phyloP scores from a whole-genome alignment of 768 basidiomycete genomes.

The Fomitopsis serialis region DNA sequence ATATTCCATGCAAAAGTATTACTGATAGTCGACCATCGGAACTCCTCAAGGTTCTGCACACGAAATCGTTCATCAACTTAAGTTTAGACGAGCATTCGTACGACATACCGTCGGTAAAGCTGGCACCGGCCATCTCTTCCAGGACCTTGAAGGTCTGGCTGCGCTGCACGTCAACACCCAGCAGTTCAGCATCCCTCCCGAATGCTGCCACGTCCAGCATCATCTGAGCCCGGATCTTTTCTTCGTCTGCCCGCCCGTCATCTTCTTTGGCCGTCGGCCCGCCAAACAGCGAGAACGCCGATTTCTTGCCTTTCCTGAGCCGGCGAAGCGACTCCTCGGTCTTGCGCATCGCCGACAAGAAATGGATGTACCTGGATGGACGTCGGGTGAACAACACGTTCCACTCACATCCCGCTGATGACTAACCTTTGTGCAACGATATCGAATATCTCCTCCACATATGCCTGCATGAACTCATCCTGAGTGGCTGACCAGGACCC shows the following conservation, averaged over 20 bases:
- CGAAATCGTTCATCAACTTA: not conserved
- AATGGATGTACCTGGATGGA: conserved; percentile 62
- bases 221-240: conserved; percentile 84
- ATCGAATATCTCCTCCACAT: conserved; percentile 64
- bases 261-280: conserved; percentile 47
- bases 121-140: conserved; percentile 52
- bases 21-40: not conserved
- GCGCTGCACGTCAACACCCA: conserved; percentile 59
- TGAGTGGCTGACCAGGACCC: conserved; percentile 58
- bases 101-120: conserved; percentile 27
- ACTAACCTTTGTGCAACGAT: conserved; percentile 59
- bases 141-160: conserved; percentile 51
- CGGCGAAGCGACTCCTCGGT: conserved; percentile 85
- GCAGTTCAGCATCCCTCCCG: conserved; percentile 63
- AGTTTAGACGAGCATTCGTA: too few species aligned
- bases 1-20: not conserved
- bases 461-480: conserved; percentile 43
- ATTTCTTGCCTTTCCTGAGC: conserved; percentile 83
- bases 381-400: not conserved
- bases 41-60: not conserved
- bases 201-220: conserved; percentile 82
- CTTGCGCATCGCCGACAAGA: conserved; percentile 82
- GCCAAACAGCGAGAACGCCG: conserved; percentile 77
- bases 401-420: not conserved
- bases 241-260: conserved; percentile 73